A percentile compares a stretch with the other conserved stretches of the same genome.
These are phyloP conservation scores for Ampelomyces quisqualis DNA, from an alignment of 2,329 filamentous ascomycete species.

Conservation along the genomic window DNA sequence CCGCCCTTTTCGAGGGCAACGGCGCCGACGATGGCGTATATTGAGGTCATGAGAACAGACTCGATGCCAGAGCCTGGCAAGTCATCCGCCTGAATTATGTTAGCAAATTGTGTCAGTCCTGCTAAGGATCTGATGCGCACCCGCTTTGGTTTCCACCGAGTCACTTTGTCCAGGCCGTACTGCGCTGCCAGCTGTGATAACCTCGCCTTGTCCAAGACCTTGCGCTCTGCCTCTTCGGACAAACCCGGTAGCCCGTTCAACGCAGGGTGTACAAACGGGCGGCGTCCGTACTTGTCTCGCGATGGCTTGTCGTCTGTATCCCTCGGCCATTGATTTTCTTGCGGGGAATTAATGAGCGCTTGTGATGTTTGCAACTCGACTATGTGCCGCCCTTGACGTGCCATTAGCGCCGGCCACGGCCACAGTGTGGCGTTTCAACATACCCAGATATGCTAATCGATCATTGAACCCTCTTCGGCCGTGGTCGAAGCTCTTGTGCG, in stretches of 20 bases:
- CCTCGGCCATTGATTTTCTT: constrained; percentile 27
- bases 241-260: constrained; percentile 75
- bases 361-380: constrained; percentile 66
- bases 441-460: constrained; percentile 84
- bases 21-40: constrained; percentile 87
- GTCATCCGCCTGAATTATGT: constrained; percentile 58
- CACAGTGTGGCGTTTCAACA: constrained; percentile 4
- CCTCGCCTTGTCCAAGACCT: constrained; percentile 64
- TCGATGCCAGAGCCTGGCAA: constrained; percentile 71
- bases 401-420: constrained; percentile 13
- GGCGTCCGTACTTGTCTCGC: constrained; percentile 51
- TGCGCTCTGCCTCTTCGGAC: constrained; percentile 58
- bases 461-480: constrained; percentile 94
- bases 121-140: constrained; percentile 52
- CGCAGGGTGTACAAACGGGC: constrained; percentile 69
- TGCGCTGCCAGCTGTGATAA: constrained; percentile 67
- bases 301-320: constrained; percentile 18
- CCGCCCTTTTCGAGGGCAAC: constrained; percentile 85
- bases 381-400: constrained; percentile 60
- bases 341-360: constrained; percentile 56
- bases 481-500: constrained; percentile 98
- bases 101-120: constrained; percentile 1
- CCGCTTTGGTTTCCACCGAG: constrained; percentile 85
- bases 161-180: constrained; percentile 70
- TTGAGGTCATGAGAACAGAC: constrained; percentile 70